Conservation (phyloP, 2,329 filamentous ascomycete species). For the Aspergillus hortae region DNA sequence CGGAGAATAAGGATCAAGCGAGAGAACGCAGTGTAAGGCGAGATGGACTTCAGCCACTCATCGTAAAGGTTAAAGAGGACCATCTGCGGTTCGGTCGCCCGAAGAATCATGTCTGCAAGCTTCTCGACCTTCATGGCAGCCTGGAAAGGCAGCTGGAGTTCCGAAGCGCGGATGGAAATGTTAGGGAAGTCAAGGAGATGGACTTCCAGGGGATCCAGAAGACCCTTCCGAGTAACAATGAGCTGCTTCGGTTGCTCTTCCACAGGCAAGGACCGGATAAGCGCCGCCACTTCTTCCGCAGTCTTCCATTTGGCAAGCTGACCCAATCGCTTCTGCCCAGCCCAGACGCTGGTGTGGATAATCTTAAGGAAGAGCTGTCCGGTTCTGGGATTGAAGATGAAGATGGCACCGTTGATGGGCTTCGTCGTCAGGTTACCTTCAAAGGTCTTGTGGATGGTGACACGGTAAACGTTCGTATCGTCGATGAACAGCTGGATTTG, state of each 20-base stretch:
- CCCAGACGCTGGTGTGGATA: conserved; percentile 99
- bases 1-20: conserved; percentile 89
- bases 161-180: conserved; percentile 95
- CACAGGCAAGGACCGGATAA: conserved; percentile 91
- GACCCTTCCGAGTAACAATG: conserved; percentile 95
- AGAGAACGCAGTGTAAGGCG: conserved; percentile 97
- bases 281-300: conserved; percentile 95
- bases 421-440: conserved; percentile 99
- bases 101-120: conserved; percentile 96
- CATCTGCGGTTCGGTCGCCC: conserved; percentile 99
- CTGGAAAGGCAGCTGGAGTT: conserved; percentile 96
- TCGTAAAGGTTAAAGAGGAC: conserved; percentile 98
- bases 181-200: conserved; percentile 98
- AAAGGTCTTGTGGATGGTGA: conserved; percentile 99
- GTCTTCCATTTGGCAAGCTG: conserved; percentile 99
- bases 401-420: conserved; percentile 98
- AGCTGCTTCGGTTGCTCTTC: conserved; percentile 99
- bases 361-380: conserved; percentile 98
- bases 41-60: conserved; percentile 97
- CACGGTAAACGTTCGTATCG: conserved; percentile 98
- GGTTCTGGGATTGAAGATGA: conserved; percentile 99
- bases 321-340: conserved; percentile 96
- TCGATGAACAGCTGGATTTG: conserved; percentile 99
- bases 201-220: conserved; percentile 93
- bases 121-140: conserved; percentile 99